Evolutionary conservation across 176 grass and related monocot genomes (phyloP).

Genomic region (Luzula sylvatica): DNA sequence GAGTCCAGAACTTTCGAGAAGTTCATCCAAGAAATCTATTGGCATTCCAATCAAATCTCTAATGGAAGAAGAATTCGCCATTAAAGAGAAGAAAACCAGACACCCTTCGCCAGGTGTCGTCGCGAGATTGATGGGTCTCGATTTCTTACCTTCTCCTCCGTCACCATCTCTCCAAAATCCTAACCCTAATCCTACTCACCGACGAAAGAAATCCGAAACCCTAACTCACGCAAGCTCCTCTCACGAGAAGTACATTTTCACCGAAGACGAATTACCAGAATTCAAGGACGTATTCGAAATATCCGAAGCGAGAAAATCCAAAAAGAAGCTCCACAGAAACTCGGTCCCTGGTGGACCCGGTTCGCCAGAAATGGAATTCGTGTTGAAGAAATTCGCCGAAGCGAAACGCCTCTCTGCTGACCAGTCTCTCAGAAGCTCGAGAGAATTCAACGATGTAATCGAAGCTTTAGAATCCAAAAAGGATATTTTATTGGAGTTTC

Average conservation of each 20-base stretch:
- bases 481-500: conserved; percentile 78
- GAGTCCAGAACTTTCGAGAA: conserved; percentile 25
- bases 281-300: conserved; percentile 93
- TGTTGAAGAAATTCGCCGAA: conserved; percentile 75
- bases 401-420: conserved; percentile 54
- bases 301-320: conserved; percentile 36
- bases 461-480: conserved; percentile 64
- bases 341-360: conserved; percentile 26
- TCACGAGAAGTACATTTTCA: conserved; percentile 34
- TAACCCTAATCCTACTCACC: conserved; percentile 8
- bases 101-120: conserved; percentile 64
- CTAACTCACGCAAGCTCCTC: conserved; percentile 19
- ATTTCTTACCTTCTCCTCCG: conserved; percentile 48
- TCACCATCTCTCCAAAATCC: background rate
- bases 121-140: conserved; percentile 88
- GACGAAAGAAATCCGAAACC: conserved; percentile 23
- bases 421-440: conserved; percentile 55
- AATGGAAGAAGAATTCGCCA: conserved; percentile 64
- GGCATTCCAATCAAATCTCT: conserved; percentile 60
- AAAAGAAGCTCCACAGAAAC: conserved; percentile 40
- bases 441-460: conserved; percentile 69
- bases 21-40: conserved; percentile 35
- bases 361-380: conserved; percentile 46
- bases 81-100: conserved; percentile 49
- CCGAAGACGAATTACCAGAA: conserved; percentile 51